Conservation (phyloP, 2,329 filamentous ascomycete species). For the Fusarium burgessii region DNA sequence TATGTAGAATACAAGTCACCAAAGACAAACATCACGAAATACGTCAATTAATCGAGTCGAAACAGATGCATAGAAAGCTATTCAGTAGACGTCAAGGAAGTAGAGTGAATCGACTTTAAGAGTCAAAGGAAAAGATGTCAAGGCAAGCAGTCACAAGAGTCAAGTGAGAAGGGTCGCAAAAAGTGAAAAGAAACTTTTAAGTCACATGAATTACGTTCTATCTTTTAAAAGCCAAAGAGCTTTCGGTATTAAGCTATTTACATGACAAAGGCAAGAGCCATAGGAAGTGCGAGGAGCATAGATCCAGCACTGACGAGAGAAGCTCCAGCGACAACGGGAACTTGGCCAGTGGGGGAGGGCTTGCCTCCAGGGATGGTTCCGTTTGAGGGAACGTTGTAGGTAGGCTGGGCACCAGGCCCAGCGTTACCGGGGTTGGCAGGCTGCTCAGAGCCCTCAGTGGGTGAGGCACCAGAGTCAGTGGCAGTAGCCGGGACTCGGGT, state of each 20-base stretch:
- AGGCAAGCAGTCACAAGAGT: neutral
- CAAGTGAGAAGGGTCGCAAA: neutral
- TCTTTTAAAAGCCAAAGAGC: slow-evolving; percentile 30
- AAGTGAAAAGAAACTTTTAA: neutral
- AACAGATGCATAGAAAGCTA: neutral
- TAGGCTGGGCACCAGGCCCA: slow-evolving; percentile 17
- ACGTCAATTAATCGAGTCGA: neutral
- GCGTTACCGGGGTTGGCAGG: slow-evolving; percentile 9
- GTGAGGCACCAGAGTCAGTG: slow-evolving; percentile 15
- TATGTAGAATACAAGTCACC: too few relatives aligned
- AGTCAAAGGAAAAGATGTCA: neutral
- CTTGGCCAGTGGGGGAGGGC: slow-evolving; percentile 1
- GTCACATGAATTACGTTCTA: slow-evolving; percentile 22
- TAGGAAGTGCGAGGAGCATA: slow-evolving; percentile 21
- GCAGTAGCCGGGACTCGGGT: slow-evolving; percentile 28
- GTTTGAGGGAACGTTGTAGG: slow-evolving; percentile 28
- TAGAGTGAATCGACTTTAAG: neutral
- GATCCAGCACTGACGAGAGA: slow-evolving; percentile 25
- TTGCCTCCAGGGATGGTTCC: slow-evolving; percentile 17
- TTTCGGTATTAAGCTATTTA: slow-evolving; percentile 28
- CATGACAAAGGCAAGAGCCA: slow-evolving; percentile 29
- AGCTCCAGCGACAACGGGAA: slow-evolving; percentile 27
- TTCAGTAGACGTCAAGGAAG: neutral
- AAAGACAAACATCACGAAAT: neutral
- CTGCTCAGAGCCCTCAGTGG: slow-evolving; percentile 9